Base-by-base conservation (phyloP, 257 asterid genomes). In the Scutellaria minor region DNA sequence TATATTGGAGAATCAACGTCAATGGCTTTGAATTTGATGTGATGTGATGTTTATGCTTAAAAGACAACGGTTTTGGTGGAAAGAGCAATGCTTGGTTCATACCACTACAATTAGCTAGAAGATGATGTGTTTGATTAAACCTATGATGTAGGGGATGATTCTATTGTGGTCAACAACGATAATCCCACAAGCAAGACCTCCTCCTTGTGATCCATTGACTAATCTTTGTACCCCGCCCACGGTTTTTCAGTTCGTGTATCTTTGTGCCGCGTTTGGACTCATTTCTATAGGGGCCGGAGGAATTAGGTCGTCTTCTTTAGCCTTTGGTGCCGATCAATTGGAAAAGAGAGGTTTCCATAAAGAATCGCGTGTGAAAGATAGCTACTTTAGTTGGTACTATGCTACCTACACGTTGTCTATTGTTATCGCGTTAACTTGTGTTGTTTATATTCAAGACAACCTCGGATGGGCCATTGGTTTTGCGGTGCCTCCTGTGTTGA, bases 241-340 rank as follows among this genome's bases (percentile, higher is more conserved):
- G 7, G 13, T 57, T 53, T 51, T 72, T 67, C 98, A 92, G 76
- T 50, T 81, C 22, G 5, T 78, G 24, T 77, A 78, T 51, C 78
- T 92, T 8, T 82, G 81, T 39, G 31, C 80, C 6, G 73, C 90
- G 2, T 71, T 90, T 1, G 96, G 79, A 10, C 80, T 90, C n/a
- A 79, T 92, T 57, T 83, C 98, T 1, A 76, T 86, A 6, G 98
- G 98, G 64, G 84, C 87, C 5, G 96, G 96, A 13, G 96, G 90
- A 5, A 77, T 86, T 15, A 64, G 90, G 61, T 76, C 96, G 2
- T 81, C 84, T 20, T 84, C 86, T 46, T 72, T 90, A 54, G 92
- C 94, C n/a, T 92, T 92, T 13, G 96, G 96, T 4, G 90, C 88
- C 0, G 83, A 89, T 72, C 98, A 92, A 42, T 56, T 91, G 48